These are phyloP conservation scores for Calonectria crousiana DNA, from an alignment of 2,329 filamentous ascomycete genomes.

Conservation along the genomic window DNA sequence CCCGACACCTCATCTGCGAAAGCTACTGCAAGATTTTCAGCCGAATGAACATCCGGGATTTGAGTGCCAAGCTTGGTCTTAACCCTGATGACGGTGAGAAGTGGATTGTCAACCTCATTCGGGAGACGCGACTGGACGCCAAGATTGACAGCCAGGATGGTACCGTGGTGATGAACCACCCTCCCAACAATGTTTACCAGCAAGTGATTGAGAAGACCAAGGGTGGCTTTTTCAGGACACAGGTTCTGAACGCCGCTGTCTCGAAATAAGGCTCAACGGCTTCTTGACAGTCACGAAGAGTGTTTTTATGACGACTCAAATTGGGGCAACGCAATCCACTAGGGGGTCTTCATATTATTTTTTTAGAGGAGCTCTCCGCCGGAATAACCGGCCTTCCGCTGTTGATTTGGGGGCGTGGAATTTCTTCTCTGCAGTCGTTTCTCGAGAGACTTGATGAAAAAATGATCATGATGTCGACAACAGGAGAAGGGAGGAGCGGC, in stretches of 20 bases:
- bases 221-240: slow-evolving; percentile 98
- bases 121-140: slow-evolving; percentile 95
- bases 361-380: slow-evolving; percentile 23
- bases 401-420: slow-evolving; percentile 22
- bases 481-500: slow-evolving; percentile 29
- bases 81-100: slow-evolving; percentile 98
- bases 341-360: slow-evolving; percentile 15
- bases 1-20: slow-evolving; percentile 96
- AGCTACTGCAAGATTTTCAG: slow-evolving; percentile 99
- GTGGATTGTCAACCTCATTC: slow-evolving; percentile 99
- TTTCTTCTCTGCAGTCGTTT: slow-evolving; percentile 18
- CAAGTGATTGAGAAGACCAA: slow-evolving; percentile 99
- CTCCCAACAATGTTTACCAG: slow-evolving; percentile 97
- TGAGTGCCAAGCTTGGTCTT: slow-evolving; percentile 90
- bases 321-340: slow-evolving; percentile 37
- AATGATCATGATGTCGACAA: slow-evolving; percentile 23
- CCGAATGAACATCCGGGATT: slow-evolving; percentile 96
- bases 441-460: slow-evolving; percentile 11
- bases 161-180: slow-evolving; percentile 99
- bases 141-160: slow-evolving; percentile 99
- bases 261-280: slow-evolving; percentile 57
- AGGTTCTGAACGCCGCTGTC: slow-evolving; percentile 83
- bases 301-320: slow-evolving; percentile 40
- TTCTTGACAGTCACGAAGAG: slow-evolving; percentile 26
- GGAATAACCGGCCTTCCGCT: slow-evolving; percentile 36